Conservation (phyloP, 495 filamentous ascomycete species). For the Tricharina praecox region DNA sequence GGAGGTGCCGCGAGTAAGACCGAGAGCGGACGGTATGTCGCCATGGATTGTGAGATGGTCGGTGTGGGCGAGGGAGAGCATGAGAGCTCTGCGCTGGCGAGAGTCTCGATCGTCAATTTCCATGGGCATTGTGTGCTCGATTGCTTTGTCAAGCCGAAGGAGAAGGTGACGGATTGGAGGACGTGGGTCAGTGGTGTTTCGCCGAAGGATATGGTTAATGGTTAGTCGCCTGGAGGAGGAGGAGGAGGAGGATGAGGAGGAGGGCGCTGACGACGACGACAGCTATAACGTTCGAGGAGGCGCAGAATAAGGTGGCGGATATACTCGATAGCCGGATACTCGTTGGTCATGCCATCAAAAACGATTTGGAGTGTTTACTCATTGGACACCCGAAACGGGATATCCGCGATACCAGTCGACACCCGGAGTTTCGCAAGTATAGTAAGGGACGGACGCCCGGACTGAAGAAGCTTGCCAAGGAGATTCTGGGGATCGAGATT, state of each 20-base stretch:
- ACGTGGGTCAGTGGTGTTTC: constrained; percentile 69
- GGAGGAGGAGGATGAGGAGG: too few species aligned
- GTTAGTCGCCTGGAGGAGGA: too few species aligned
- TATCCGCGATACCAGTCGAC: constrained; percentile 70
- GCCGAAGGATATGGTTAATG: constrained; percentile 42
- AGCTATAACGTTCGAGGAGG: constrained; percentile 54
- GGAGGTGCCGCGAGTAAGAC: constrained; percentile 33
- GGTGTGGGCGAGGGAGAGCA: constrained; percentile 51
- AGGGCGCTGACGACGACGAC: too few species aligned
- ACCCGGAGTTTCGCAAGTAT: constrained; percentile 48
- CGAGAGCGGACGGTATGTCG: constrained; percentile 69
- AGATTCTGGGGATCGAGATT: constrained; percentile 68
- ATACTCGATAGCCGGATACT: constrained; percentile 58
- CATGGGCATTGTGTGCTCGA: constrained; percentile 82
- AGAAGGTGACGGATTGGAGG: constrained; percentile 71
- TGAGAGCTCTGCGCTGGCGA: constrained; percentile 53
- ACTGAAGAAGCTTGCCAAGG: constrained; percentile 54
- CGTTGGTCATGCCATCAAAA: constrained; percentile 75
- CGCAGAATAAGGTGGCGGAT: constrained; percentile 53
- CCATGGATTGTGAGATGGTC: constrained; percentile 97
- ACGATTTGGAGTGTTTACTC: constrained; percentile 63
- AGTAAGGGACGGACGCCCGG: constrained; percentile 62
- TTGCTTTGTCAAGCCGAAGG: constrained; percentile 64
- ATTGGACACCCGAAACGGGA: constrained; percentile 58
- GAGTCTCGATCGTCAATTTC: constrained; percentile 79